Evolutionary conservation across 2,329 filamentous ascomycete species (phyloP).

Genomic region (Diaporthe australafricana): DNA sequence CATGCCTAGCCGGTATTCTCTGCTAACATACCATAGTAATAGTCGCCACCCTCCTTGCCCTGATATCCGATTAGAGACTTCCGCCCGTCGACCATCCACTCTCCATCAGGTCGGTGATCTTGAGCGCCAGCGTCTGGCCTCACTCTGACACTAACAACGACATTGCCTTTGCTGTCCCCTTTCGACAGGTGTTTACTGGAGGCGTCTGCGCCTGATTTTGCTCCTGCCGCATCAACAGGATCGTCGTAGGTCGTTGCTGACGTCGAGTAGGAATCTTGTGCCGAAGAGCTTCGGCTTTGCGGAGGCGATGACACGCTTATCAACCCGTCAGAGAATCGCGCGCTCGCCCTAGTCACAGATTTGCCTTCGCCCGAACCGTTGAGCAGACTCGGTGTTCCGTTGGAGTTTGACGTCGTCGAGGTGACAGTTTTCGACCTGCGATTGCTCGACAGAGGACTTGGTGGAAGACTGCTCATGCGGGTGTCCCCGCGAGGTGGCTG

Average conservation of each 20-base stretch:
- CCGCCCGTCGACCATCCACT: constrained; percentile 93
- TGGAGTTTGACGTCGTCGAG: constrained; percentile 63
- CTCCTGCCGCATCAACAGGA: constrained; percentile 65
- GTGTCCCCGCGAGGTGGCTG: constrained; percentile 81
- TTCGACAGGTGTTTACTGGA: constrained; percentile 64
- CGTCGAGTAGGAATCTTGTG: constrained; percentile 91
- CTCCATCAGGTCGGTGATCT: constrained; percentile 74
- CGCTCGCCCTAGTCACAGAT: constrained; percentile 71
- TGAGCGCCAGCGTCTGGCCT: constrained; percentile 81
- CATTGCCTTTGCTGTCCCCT: constrained; percentile 88
- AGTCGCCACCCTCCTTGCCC: constrained; percentile 92
- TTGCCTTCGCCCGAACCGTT: constrained; percentile 84
- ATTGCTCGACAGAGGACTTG: constrained; percentile 65
- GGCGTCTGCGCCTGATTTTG: constrained; percentile 46
- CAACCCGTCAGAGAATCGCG: constrained; percentile 78
- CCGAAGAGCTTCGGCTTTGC: constrained; percentile 91
- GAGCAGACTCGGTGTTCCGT: constrained; percentile 76
- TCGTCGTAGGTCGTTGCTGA: constrained; percentile 92
- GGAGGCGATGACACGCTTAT: constrained; percentile 84
- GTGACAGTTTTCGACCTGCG: constrained; percentile 69
- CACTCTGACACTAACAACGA: constrained; percentile 94
- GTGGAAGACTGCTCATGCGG: constrained; percentile 70
- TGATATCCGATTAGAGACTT: constrained; percentile 84
- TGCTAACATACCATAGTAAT: constrained; percentile 81
- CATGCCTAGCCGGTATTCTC: not conserved